Conservation (phyloP, 2,329 filamentous ascomycete species). For the Bipolaris bicolor region DNA sequence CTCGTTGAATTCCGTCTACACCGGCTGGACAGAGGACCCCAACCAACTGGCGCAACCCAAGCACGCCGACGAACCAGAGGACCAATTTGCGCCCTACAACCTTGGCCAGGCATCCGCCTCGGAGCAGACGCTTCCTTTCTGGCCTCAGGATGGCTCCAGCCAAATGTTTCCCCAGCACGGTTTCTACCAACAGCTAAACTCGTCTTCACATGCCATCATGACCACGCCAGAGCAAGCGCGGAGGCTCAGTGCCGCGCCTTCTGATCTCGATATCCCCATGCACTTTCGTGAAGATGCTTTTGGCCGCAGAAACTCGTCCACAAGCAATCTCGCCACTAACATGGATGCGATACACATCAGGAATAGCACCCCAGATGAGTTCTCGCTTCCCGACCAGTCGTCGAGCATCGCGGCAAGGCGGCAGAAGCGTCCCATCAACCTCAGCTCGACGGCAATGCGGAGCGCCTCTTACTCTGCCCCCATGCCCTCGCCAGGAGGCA, state of each 20-base stretch:
- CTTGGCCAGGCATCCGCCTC: constrained; percentile 40
- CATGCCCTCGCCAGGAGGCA: constrained; percentile 50
- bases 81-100: constrained; percentile 41
- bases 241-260: constrained; percentile 38
- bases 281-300: constrained; percentile 43
- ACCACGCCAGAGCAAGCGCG: constrained; percentile 41
- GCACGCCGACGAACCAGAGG: constrained; percentile 34
- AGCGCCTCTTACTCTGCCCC: constrained; percentile 53
- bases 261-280: constrained; percentile 41
- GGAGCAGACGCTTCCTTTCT: constrained; percentile 41
- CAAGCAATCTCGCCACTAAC: constrained; percentile 48
- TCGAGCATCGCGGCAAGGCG: constrained; percentile 51
- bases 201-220: constrained; percentile 45
- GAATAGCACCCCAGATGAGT: constrained; percentile 41
- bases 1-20: constrained; percentile 46
- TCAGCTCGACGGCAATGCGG: constrained; percentile 48
- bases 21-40: constrained; percentile 47
- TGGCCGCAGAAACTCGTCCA: constrained; percentile 47
- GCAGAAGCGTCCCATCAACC: constrained; percentile 50
- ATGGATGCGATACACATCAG: constrained; percentile 50
- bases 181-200: constrained; percentile 47
- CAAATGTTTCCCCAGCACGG: constrained; percentile 35
- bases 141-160: constrained; percentile 29
- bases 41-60: constrained; percentile 29
- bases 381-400: constrained; percentile 48